Evolutionary conservation across 2,329 filamentous ascomycete genomes (phyloP), one percentile per base, ranked within the genome.

Genomic region (Metarhizium guizhouense): DNA sequence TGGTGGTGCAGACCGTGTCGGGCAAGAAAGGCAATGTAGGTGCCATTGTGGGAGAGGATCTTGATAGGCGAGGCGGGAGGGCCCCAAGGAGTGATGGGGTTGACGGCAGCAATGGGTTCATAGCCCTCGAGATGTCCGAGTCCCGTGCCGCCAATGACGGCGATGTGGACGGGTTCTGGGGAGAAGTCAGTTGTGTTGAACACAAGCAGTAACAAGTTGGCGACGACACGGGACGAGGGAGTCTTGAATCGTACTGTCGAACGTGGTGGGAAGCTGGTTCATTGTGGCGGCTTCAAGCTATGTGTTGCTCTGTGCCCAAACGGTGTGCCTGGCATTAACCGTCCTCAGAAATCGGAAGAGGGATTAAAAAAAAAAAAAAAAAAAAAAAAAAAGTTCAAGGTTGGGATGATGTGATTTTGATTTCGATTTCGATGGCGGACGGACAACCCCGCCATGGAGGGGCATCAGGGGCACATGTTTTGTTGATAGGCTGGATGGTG

Each of bases 71-170:
- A 79, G 11, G 83, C 83, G 3, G 94, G 89, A 53, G 76, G 71
- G 65, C 94, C 94, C 94, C 94, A 99, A 36, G 94, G 94, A 10
- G 94, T 99, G 43, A 77, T 72, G 55, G 89, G 78, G 64, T 85
- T 85, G 63, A 99, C 76, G 32, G 82, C 81, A 30, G 93, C 92
- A 59, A 95, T 86, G 66, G 90, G 88, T 20, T 84, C 86, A 78
- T 94, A 97, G 72, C 87, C 86, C 32, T 90, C 86, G 62, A 99
- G 87, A 63, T 90, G 85, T 70, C 87, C 85, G 60, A 99, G 87
- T 54, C 94, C 94, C 43, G 94, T 99, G 65, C 94, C 94, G 71
- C 92, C 92, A 63, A 96, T 91, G 55, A 95, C 88, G 69, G 88
- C 93, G 67, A 96, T 94, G 63, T 85, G 83, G 65, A 95, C 85